Evolutionary conservation across 2,329 filamentous ascomycete genomes (phyloP).

Genomic region (Aspergillus floridensis): DNA sequence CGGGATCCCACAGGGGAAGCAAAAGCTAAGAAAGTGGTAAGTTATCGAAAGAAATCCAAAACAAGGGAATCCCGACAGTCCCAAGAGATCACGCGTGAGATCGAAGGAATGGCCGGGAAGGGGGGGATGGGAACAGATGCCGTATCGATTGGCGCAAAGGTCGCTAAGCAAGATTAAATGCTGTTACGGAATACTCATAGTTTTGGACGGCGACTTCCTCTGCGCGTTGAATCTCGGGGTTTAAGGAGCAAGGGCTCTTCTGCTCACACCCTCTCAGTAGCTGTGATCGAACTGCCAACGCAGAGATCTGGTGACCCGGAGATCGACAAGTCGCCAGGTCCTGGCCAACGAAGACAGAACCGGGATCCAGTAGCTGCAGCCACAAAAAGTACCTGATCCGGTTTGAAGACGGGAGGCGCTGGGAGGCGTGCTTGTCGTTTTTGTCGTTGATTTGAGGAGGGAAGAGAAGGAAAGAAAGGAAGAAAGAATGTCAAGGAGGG

Average conservation of each 20-base stretch:
- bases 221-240: slow-evolving; percentile 5
- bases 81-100: slow-evolving; percentile 6
- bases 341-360: slow-evolving; percentile 4
- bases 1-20: not conserved
- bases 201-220: slow-evolving; percentile 17
- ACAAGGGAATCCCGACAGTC: not conserved
- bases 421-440: not conserved
- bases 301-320: slow-evolving; percentile 37
- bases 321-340: slow-evolving; percentile 27
- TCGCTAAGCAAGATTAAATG: slow-evolving; percentile 8
- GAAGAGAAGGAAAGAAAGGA: not conserved
- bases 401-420: not conserved
- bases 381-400: slow-evolving; percentile 1
- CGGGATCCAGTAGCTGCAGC: not conserved
- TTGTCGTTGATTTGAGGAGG: not conserved
- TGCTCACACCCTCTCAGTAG: not conserved
- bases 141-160: slow-evolving; percentile 7
- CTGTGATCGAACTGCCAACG: slow-evolving; percentile 31
- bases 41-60: not conserved
- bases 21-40: not conserved
- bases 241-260: slow-evolving; percentile 7
- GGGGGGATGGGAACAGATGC: not conserved
- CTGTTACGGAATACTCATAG: not conserved
- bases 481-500: not conserved
- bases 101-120: not conserved